Evolutionary conservation across 176 grass and related monocot species (phyloP), one percentile per base, ranked within the genome.

Genomic region (Olyra latifolia): DNA sequence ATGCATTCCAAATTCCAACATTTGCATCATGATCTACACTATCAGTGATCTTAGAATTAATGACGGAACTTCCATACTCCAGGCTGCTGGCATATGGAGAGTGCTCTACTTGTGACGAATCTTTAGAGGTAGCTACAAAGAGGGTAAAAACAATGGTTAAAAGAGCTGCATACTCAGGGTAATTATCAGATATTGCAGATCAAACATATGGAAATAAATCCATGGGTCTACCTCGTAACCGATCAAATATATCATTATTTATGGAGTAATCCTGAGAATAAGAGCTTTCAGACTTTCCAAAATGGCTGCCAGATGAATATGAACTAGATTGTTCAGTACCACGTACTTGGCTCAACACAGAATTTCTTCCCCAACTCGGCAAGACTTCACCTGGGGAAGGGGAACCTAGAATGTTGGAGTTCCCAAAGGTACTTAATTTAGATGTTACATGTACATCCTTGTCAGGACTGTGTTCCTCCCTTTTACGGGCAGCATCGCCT

Each of bases 221-320:
- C 55, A 70, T 47, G 8, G 29, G 49, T 75, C 57, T 91, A 87
- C 89, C 89, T 87, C 46, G 65, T 44, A 71, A 80, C 24, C n/a
- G 82, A 62, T 30, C 59, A 62, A 91, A 89, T 52, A 88, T 84
- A 80, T 80, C 84, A 52, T 71, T 81, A 38, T 40, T 74, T 39
- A 54, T 52, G 41, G 85, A 68, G 62, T 62, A 87, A 81, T 85
- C 57, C 47, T 72, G 84, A 71, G 81, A 45, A 49, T 78, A 87
- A 29, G 17, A 42, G 47, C 50, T 82, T 87, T 80, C 84, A 27
- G 77, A 58, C 47, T 82, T 94, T 61, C 72, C 87, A 80, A 81
- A 77, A 82, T 62, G 19, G 66, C 12, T 72, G 45, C 77, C 52
- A 3, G 69, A 65, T 54, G 71, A 74, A 61, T 79, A 85, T 41